Conservation (phyloP, 805 yeast species). For the Barnettozyma siamensis region DNA sequence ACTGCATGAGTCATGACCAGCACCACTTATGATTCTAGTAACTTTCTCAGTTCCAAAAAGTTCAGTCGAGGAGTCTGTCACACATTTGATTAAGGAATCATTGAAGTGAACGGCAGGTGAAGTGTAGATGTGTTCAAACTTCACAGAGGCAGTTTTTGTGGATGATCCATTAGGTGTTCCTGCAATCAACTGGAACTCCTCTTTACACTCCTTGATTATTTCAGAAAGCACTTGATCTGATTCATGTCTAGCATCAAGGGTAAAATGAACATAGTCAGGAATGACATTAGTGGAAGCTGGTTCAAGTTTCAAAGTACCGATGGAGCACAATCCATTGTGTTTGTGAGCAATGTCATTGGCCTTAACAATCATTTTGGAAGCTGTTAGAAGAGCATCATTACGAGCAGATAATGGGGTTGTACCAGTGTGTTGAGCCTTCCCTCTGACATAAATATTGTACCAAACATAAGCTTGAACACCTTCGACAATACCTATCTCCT, state of each 20-base stretch:
- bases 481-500: constrained; percentile 57
- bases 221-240: constrained; percentile 35
- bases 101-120: constrained; percentile 57
- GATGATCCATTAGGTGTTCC: constrained; percentile 6
- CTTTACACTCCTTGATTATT: constrained; percentile 35
- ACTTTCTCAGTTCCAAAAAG: constrained; percentile 40
- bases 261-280: constrained; percentile 54
- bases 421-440: constrained; percentile 69
- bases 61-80: constrained; percentile 45
- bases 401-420: constrained; percentile 62
- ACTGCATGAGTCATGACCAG: constrained; percentile 69
- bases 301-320: constrained; percentile 50
- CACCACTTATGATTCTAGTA: constrained; percentile 54
- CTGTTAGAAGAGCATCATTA: constrained; percentile 55
- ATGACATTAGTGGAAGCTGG: constrained; percentile 66
- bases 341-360: constrained; percentile 50
- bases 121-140: constrained; percentile 39
- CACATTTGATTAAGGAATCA: constrained; percentile 44
- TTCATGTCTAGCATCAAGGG: constrained; percentile 55
- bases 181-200: constrained; percentile 30
- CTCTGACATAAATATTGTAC: constrained; percentile 51
- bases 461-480: constrained; percentile 66
- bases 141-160: constrained; percentile 31
- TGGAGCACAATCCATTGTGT: constrained; percentile 48
- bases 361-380: constrained; percentile 49